Evolutionary conservation across 352 stramenopile species (phyloP).

Genomic region (Pseudoperonospora humuli): DNA sequence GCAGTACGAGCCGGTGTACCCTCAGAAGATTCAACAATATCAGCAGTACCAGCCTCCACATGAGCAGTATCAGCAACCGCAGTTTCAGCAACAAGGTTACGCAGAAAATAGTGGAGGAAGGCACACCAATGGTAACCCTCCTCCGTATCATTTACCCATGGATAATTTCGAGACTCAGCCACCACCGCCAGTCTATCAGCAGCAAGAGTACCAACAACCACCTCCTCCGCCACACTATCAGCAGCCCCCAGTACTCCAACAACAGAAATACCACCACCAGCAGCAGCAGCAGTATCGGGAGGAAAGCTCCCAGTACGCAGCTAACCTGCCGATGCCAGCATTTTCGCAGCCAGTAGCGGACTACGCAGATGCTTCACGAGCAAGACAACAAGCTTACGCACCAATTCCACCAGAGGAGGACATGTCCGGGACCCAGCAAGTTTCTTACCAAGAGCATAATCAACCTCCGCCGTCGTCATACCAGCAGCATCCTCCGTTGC

Average conservation of each 20-base stretch:
- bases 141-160: conserved; percentile 9
- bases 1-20: conserved; percentile 12
- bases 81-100: conserved; percentile 13
- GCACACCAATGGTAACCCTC: conserved; percentile 8
- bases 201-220: conserved; percentile 1
- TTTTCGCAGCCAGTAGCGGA: conserved; percentile 8
- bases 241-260: not conserved
- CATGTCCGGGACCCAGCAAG: not conserved
- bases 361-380: conserved; percentile 29
- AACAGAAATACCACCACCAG: not conserved
- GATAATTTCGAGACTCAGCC: conserved; percentile 16
- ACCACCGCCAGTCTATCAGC: conserved; percentile 4
- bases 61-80: conserved; percentile 5
- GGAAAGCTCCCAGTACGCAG: conserved; percentile 10
- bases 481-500: conserved; percentile 10
- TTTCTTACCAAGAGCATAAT: conserved; percentile 3
- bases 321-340: conserved; percentile 9
- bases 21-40: conserved; percentile 6
- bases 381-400: conserved; percentile 32
- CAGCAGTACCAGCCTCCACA: conserved; percentile 7
- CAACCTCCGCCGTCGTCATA: conserved; percentile 7
- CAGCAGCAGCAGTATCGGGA: conserved; percentile 14
- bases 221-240: conserved; percentile 5
- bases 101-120: conserved; percentile 3
- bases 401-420: conserved; percentile 17